Evolutionary conservation across 495 filamentous ascomycete genomes (phyloP), one percentile per base, ranked within the genome.

Genomic region (Lepraria neglecta): DNA sequence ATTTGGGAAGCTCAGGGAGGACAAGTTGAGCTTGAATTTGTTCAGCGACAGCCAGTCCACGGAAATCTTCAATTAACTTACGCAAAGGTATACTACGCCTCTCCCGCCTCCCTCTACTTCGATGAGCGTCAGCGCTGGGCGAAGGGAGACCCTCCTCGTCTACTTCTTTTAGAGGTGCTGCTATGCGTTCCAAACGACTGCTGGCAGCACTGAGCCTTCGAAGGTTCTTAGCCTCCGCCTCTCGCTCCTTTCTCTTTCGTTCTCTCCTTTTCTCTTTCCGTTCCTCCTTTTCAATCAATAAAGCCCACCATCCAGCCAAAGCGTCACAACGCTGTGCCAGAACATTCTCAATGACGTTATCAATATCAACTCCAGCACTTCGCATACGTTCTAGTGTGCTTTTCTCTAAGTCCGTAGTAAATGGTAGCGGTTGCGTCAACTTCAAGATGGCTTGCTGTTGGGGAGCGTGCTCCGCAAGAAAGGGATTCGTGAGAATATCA

Each of bases 231-330:
- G 85, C 86, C 67, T 95, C 92, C 17, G 79, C 80, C 64, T 96
- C 91, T 58, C 82, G 83, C 70, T 97, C 92, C 68, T 80, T 90
- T 40, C 95, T 84, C 69, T 90, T 96, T 50, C 85, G 82, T 65
- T 97, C 91, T 64, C 89, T 79, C 62, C 91, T 84, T 60, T 77
- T 80, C 62, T 91, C 87, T 71, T 97, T 98, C 4, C 91, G 83
- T 71, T 95, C 88, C 69, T 98, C 94, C 71, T 97, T 97, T 69
- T 97, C 94, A 56, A 97, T 87, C 60, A 97, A 73, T 28, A 98
- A 74, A 19, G 90, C 88, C 94, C 94, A 98, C 94, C 94, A 98
- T 11, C 94, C 94, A 52, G 91, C 91, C 43, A 98, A 75, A 11
- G 82, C 79, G 71, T 98, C 92, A 68, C 95, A 97, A 64, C 87